Conservation (phyloP, 2,329 filamentous ascomycete genomes). For the Zarea fungicola region DNA sequence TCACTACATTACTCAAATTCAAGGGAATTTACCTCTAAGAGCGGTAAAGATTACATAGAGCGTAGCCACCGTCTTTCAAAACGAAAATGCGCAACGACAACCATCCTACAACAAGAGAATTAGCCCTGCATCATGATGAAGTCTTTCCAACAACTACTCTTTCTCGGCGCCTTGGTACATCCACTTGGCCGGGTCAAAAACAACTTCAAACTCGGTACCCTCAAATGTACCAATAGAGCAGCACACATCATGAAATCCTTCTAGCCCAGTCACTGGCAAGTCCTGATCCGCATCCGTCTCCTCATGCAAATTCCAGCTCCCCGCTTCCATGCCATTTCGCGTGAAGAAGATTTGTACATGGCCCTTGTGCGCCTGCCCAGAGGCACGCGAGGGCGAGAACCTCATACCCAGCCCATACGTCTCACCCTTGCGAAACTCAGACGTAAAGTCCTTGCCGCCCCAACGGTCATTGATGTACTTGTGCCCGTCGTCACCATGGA, state of each 20-base stretch:
- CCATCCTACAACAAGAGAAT: too few species aligned
- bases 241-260: constrained; percentile 66
- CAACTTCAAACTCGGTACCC: constrained; percentile 61
- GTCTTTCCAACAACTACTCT: background rate
- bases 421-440: constrained; percentile 58
- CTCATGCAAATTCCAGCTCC: constrained; percentile 69
- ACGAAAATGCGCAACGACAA: too few species aligned
- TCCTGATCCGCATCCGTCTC: constrained; percentile 61
- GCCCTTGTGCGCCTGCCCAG: constrained; percentile 19
- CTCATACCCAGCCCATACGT: constrained; percentile 68
- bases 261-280: constrained; percentile 59
- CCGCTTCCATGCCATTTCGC: constrained; percentile 53
- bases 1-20: too few species aligned
- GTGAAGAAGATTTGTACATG: constrained; percentile 58
- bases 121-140: too few species aligned
- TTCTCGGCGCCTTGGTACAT: constrained; percentile 33
- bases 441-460: constrained; percentile 66
- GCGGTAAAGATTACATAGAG: too few species aligned
- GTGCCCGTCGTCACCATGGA: constrained; percentile 77
- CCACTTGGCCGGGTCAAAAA: constrained; percentile 57
- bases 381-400: constrained; percentile 39
- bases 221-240: constrained; percentile 68
- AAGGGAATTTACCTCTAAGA: too few species aligned
- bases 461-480: constrained; percentile 70
- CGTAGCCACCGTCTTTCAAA: too few species aligned